Evolutionary conservation across 2,329 filamentous ascomycete species (phyloP).

Genomic region (Alternaria consortialis): DNA sequence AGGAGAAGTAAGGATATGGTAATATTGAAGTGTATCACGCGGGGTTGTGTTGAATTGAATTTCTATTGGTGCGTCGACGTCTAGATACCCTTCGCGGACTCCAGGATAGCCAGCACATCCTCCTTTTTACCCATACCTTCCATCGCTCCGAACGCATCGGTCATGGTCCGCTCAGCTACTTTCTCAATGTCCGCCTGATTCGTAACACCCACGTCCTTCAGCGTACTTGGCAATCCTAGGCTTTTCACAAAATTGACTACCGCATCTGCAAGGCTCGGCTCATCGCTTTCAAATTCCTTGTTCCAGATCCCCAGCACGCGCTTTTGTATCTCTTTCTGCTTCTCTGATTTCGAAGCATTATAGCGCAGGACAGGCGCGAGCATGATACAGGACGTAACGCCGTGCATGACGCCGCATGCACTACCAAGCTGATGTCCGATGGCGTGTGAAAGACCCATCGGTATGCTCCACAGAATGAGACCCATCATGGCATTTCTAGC

Average conservation of each 20-base stretch:
- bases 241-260: constrained; percentile 29
- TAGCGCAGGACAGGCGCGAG: constrained; percentile 31
- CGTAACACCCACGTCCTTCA: constrained; percentile 30
- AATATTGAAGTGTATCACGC: too few relatives aligned
- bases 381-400: constrained; percentile 34
- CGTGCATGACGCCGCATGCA: constrained; percentile 32
- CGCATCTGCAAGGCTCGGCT: constrained; percentile 31
- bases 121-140: constrained; percentile 17
- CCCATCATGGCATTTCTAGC: constrained; percentile 33
- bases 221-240: constrained; percentile 27
- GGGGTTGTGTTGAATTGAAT: background rate
- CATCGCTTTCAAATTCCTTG: constrained; percentile 23
- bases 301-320: constrained; percentile 33
- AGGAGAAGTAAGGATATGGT: background rate
- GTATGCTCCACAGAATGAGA: constrained; percentile 24
- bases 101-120: constrained; percentile 21
- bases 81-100: constrained; percentile 11
- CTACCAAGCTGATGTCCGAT: constrained; percentile 37
- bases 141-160: constrained; percentile 26
- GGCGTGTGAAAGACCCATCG: constrained; percentile 33
- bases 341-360: constrained; percentile 17
- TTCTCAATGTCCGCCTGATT: constrained; percentile 26
- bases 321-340: constrained; percentile 19
- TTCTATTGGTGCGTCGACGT: constrained; percentile 2
- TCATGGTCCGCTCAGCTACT: constrained; percentile 36